These are phyloP conservation scores for Trametes sp. DNA, from an alignment of 1,284 basidiomycete genomes.

Conservation along the genomic window DNA sequence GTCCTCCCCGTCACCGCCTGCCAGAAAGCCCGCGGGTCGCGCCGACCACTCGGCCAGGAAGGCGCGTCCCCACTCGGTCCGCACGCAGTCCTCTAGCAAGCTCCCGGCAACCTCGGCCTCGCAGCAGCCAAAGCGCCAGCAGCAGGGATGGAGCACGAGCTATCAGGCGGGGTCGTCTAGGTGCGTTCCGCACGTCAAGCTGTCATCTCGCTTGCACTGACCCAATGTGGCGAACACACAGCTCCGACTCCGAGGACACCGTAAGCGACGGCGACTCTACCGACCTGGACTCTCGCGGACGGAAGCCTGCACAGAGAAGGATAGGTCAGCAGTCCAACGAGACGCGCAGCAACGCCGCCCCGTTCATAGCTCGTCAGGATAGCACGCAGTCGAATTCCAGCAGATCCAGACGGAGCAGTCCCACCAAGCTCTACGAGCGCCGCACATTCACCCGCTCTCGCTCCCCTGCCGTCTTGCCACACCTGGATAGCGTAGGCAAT, in stretches of 20 bases:
- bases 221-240: slow-evolving; percentile 30
- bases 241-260: slow-evolving; percentile 56
- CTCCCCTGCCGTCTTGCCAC: slow-evolving; percentile 54
- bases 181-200: slow-evolving; percentile 44
- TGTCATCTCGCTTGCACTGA: background rate
- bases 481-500: slow-evolving; percentile 38
- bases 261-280: slow-evolving; percentile 50
- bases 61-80: slow-evolving; percentile 24
- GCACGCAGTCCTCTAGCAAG: slow-evolving; percentile 33
- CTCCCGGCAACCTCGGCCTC: slow-evolving; percentile 38
- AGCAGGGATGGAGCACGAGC: slow-evolving; percentile 81
- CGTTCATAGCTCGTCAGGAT: slow-evolving; percentile 27
- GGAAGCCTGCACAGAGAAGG: slow-evolving; percentile 42
- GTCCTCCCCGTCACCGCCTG: slow-evolving; percentile 77
- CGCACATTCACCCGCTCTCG: slow-evolving; percentile 64
- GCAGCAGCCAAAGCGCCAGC: slow-evolving; percentile 29
- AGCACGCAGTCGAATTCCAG: slow-evolving; percentile 30
- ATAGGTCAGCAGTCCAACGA: slow-evolving; percentile 21
- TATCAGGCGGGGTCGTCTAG: slow-evolving; percentile 83
- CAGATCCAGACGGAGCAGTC: slow-evolving; percentile 37
- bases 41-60: slow-evolving; percentile 35
- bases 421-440: slow-evolving; percentile 34
- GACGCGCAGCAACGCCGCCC: slow-evolving; percentile 10
- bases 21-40: slow-evolving; percentile 39
- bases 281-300: slow-evolving; percentile 51